These are phyloP conservation scores for Phytopythium montanum DNA, from an alignment of 352 stramenopile genomes.

Conservation along the genomic window DNA sequence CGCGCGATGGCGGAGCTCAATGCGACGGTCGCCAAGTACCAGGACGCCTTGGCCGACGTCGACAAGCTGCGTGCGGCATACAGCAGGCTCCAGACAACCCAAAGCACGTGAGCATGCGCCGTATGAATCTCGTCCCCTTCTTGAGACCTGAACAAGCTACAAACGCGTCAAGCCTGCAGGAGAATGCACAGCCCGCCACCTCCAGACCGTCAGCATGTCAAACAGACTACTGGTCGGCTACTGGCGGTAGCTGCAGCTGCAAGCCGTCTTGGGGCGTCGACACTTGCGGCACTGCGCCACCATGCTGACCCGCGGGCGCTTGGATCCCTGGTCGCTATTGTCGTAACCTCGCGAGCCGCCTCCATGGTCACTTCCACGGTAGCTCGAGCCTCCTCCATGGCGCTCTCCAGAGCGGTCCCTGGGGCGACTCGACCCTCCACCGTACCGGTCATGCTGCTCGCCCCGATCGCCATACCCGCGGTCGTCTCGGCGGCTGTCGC, in stretches of 20 bases:
- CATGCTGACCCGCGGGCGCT: slow-evolving; percentile 21
- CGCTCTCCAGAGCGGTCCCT: slow-evolving; percentile 21
- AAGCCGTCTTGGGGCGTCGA: slow-evolving; percentile 44
- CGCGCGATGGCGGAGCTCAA: slow-evolving; percentile 15
- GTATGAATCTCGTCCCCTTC: neutral
- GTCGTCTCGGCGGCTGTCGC: slow-evolving; percentile 14
- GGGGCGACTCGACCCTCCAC: slow-evolving; percentile 9
- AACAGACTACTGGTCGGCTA: slow-evolving; percentile 10
- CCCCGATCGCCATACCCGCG: slow-evolving; percentile 9
- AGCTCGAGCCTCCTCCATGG: slow-evolving; percentile 18
- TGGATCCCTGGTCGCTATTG: slow-evolving; percentile 25
- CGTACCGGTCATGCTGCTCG: slow-evolving; percentile 22
- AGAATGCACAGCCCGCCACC: neutral
- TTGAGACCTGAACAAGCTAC: neutral
- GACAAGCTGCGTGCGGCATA: slow-evolving; percentile 23
- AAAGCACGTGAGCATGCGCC: neutral
- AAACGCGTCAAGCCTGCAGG: neutral
- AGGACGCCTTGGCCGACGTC: slow-evolving; percentile 24
- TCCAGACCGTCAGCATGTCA: too few species aligned
- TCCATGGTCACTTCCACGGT: slow-evolving; percentile 27
- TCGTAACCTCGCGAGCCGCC: slow-evolving; percentile 10
- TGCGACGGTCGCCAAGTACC: slow-evolving; percentile 20
- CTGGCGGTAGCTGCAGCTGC: slow-evolving; percentile 47
- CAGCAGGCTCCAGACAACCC: slow-evolving; percentile 16
- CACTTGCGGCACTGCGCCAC: slow-evolving; percentile 50